Evolutionary conservation across 2,329 filamentous ascomycete genomes (phyloP).

Genomic region (Nectriaceae sp.): DNA sequence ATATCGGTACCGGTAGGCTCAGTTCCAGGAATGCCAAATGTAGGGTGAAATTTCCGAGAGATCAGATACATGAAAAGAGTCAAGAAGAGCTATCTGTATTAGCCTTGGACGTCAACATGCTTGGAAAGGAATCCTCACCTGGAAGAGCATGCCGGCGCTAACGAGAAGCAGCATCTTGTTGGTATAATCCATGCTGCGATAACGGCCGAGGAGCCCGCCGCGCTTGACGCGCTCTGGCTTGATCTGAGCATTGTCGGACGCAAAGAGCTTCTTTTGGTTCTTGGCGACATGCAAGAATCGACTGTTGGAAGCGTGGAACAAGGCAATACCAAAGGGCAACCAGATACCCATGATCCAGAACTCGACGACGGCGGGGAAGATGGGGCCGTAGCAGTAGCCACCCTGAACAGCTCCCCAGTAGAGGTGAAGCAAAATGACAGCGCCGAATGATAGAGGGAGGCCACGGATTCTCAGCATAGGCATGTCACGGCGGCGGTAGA

Average conservation of each 20-base stretch:
- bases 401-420: slow-evolving; percentile 45
- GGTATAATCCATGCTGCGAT: slow-evolving; percentile 46
- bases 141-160: slow-evolving; percentile 54
- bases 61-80: slow-evolving; percentile 62
- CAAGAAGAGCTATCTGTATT: slow-evolving; percentile 53
- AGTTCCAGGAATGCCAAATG: slow-evolving; percentile 61
- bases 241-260: slow-evolving; percentile 13
- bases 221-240: slow-evolving; percentile 17
- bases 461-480: slow-evolving; percentile 44
- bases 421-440: slow-evolving; percentile 42
- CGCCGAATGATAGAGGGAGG: slow-evolving; percentile 41
- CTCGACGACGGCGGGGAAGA: slow-evolving; percentile 54
- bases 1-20: slow-evolving; percentile 59
- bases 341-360: slow-evolving; percentile 70
- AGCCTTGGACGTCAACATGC: background rate
- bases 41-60: slow-evolving; percentile 65
- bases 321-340: slow-evolving; percentile 63
- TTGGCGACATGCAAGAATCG: slow-evolving; percentile 61
- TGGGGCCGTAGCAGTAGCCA: slow-evolving; percentile 40
- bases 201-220: slow-evolving; percentile 33
- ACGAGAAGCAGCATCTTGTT: slow-evolving; percentile 53
- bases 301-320: slow-evolving; percentile 66
- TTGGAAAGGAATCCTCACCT: slow-evolving; percentile 49
- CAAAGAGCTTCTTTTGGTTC: slow-evolving; percentile 49
- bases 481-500: slow-evolving; percentile 41